Conservation (phyloP, 129 eudicot species). For the Ambrosia trifida region DNA sequence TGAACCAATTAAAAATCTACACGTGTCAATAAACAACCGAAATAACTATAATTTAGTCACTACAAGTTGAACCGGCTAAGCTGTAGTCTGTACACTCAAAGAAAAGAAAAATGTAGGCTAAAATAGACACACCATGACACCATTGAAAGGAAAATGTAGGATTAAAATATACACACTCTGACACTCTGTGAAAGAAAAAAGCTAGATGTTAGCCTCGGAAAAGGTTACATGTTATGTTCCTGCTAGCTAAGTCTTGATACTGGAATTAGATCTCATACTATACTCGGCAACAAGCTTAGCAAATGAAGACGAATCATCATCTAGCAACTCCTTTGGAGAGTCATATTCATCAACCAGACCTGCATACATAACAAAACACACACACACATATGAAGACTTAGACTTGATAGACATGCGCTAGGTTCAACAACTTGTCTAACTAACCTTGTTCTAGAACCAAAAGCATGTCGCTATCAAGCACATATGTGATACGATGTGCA, state of each 20-base stretch:
- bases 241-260: slow-evolving; percentile 20
- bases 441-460: slow-evolving; percentile 63
- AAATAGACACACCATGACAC: too few relatives aligned
- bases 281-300: slow-evolving; percentile 90
- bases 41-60: too few relatives aligned
- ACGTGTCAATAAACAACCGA: too few relatives aligned
- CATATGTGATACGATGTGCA: slow-evolving; percentile 90
- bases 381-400: neutral
- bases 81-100: too few relatives aligned
- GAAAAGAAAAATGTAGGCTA: too few relatives aligned
- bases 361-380: slow-evolving; percentile 30
- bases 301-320: slow-evolving; percentile 62
- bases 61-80: too few relatives aligned
- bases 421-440: neutral
- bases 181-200: too few relatives aligned
- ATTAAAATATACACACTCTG: too few relatives aligned
- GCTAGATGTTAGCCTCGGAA: too few relatives aligned
- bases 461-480: slow-evolving; percentile 78
- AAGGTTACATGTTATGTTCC: too few relatives aligned
- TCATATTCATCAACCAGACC: slow-evolving; percentile 75
- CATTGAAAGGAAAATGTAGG: too few relatives aligned
- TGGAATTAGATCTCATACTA: slow-evolving; percentile 65
- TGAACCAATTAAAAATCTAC: too few relatives aligned
- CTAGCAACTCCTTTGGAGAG: slow-evolving; percentile 58
- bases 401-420: neutral